These are phyloP conservation scores for Fraxinus greggii DNA, from an alignment of 305 asterid species.

Conservation along the genomic window DNA sequence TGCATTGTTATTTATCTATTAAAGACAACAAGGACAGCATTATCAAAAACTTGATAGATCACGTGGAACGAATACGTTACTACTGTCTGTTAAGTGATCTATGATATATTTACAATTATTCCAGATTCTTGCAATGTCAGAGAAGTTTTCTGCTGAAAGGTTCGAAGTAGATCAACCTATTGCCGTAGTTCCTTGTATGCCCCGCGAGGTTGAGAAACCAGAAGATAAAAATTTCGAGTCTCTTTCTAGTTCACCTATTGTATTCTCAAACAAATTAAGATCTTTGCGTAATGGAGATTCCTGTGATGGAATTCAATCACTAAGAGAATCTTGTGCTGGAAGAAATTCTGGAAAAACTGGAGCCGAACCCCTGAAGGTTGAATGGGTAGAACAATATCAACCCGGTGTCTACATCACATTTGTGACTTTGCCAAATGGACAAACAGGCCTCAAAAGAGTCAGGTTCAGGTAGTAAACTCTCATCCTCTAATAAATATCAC, in stretches of 20 bases:
- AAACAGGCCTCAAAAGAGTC: slow-evolving; percentile 40
- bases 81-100: not conserved
- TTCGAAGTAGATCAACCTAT: slow-evolving; percentile 22
- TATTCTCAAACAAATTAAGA: slow-evolving; percentile 33
- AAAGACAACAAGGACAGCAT: not conserved
- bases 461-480: slow-evolving; percentile 42
- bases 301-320: slow-evolving; percentile 16
- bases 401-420: slow-evolving; percentile 48
- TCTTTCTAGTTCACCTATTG: slow-evolving; percentile 36
- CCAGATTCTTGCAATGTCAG: slow-evolving; percentile 42
- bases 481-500: not conserved
- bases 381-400: slow-evolving; percentile 44
- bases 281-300: slow-evolving; percentile 23
- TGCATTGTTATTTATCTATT: not conserved
- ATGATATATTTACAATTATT: not conserved
- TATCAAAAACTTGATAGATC: not conserved
- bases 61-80: not conserved
- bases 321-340: slow-evolving; percentile 23
- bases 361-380: slow-evolving; percentile 26
- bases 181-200: slow-evolving; percentile 9
- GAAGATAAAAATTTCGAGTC: slow-evolving; percentile 31
- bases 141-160: slow-evolving; percentile 24
- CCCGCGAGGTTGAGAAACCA: slow-evolving; percentile 1
- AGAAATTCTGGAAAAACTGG: slow-evolving; percentile 24
- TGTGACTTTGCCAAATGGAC: slow-evolving; percentile 30